Evolutionary conservation across 2,329 filamentous ascomycete species (phyloP).

Genomic region (Incumbomyces delicatus): DNA sequence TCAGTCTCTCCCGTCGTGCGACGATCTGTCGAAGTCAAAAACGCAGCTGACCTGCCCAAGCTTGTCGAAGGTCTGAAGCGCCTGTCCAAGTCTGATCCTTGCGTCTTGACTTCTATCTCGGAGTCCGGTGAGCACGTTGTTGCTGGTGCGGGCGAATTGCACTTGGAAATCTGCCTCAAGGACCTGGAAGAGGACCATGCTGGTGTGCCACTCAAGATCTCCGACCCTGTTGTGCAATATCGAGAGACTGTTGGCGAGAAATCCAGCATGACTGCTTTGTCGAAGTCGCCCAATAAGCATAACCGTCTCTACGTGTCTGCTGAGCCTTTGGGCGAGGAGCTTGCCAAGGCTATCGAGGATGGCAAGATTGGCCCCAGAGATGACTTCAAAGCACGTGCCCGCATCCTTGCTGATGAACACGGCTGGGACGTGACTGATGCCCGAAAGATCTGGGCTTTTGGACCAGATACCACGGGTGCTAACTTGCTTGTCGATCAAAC

Average conservation of each 20-base stretch:
- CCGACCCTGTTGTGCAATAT: conserved; percentile 96
- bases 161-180: conserved; percentile 99
- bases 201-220: conserved; percentile 93
- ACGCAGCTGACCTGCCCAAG: conserved; percentile 98
- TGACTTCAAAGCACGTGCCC: conserved; percentile 97
- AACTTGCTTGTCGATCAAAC: conserved; percentile 99
- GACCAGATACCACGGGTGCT: conserved; percentile 92
- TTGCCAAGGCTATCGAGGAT: conserved; percentile 76
- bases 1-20: conserved; percentile 98
- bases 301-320: conserved; percentile 98
- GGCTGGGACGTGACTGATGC: conserved; percentile 99
- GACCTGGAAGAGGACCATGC: conserved; percentile 99
- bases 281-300: conserved; percentile 99
- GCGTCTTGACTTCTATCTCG: conserved; percentile 80
- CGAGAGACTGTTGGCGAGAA: conserved; percentile 82
- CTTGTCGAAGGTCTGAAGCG: conserved; percentile 99
- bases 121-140: conserved; percentile 98
- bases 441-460: conserved; percentile 99
- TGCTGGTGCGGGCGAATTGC: conserved; percentile 97
- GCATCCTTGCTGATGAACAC: conserved; percentile 89
- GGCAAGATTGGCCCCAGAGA: conserved; percentile 93
- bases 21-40: conserved; percentile 99
- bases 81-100: conserved; percentile 99
- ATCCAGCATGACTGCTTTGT: conserved; percentile 92
- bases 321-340: conserved; percentile 82